These are phyloP conservation scores for Salmacisia buchloeana DNA, from an alignment of 1,284 basidiomycete species.

Conservation along the genomic window DNA sequence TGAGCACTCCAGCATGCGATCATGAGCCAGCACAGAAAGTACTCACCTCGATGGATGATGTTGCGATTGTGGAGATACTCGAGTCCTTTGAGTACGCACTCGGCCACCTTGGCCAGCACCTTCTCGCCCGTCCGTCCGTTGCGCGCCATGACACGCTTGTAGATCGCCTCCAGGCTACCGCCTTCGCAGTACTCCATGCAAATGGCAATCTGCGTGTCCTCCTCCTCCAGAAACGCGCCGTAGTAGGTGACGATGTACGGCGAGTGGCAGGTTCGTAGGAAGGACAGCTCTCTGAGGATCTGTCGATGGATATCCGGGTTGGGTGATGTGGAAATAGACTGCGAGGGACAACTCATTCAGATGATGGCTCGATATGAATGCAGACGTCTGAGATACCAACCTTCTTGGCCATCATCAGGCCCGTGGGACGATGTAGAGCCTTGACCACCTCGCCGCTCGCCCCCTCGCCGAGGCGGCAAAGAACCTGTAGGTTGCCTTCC, in stretches of 20 bases:
- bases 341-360: background rate
- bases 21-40: background rate
- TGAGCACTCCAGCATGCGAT: no score
- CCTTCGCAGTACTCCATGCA: constrained; percentile 93
- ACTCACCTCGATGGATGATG: constrained; percentile 74
- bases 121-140: constrained; percentile 80
- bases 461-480: constrained; percentile 80
- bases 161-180: constrained; percentile 71
- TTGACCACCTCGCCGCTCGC: constrained; percentile 92
- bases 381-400: constrained; percentile 44
- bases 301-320: constrained; percentile 80
- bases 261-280: constrained; percentile 78
- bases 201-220: constrained; percentile 87
- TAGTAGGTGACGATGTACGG: constrained; percentile 86
- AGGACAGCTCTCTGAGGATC: constrained; percentile 82
- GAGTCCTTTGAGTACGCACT: constrained; percentile 85
- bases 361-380: background rate
- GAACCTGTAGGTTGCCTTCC: constrained; percentile 63
- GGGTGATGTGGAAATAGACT: constrained; percentile 87
- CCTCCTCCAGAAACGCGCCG: constrained; percentile 89
- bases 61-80: constrained; percentile 82
- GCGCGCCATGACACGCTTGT: constrained; percentile 71
- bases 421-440: constrained; percentile 71
- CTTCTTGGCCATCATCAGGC: constrained; percentile 82
- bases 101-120: constrained; percentile 82